phyloP scores from a whole-genome alignment of 495 filamentous ascomycete species.

The Penicillium turbatum region DNA sequence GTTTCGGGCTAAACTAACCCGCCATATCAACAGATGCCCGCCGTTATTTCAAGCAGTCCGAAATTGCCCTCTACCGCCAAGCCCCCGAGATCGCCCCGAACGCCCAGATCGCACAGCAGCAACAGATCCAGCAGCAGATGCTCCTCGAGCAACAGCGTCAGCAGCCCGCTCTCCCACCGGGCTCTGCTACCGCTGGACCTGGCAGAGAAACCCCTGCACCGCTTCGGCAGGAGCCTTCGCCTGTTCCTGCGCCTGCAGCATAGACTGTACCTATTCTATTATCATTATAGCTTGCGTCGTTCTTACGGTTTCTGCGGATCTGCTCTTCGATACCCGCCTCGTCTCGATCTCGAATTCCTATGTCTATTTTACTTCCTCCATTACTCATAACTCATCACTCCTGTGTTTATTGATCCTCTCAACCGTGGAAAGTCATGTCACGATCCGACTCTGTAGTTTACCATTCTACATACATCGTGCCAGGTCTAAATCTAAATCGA shows the following conservation, averaged over 20 bases:
- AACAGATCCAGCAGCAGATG: constrained; percentile 43
- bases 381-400: not conserved
- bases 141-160: constrained; percentile 33
- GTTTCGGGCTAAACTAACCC: not conserved
- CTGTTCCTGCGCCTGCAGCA: constrained; percentile 32
- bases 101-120: constrained; percentile 44
- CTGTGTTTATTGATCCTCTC: constrained; percentile 1
- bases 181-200: constrained; percentile 40
- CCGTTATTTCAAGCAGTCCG: constrained; percentile 98
- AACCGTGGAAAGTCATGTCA: constrained; percentile 11
- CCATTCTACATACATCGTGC: constrained; percentile 6
- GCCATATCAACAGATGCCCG: constrained; percentile 67
- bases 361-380: constrained; percentile 9
- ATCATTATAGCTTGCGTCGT: not conserved
- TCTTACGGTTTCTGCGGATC: constrained; percentile 1
- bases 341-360: not conserved
- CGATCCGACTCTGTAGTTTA: constrained; percentile 24
- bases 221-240: constrained; percentile 17
- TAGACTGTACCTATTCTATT: constrained; percentile 16
- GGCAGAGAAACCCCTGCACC: constrained; percentile 28
- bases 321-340: constrained; percentile 13
- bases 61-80: constrained; percentile 96
- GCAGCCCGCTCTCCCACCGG: constrained; percentile 38
- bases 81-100: constrained; percentile 61
- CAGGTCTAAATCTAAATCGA: not conserved